Percentiles rank a stretch among this genome's conserved stretches.
These are phyloP conservation scores for Trichosporon faecale DNA, from an alignment of 1,284 basidiomycete species.

Conservation along the genomic window DNA sequence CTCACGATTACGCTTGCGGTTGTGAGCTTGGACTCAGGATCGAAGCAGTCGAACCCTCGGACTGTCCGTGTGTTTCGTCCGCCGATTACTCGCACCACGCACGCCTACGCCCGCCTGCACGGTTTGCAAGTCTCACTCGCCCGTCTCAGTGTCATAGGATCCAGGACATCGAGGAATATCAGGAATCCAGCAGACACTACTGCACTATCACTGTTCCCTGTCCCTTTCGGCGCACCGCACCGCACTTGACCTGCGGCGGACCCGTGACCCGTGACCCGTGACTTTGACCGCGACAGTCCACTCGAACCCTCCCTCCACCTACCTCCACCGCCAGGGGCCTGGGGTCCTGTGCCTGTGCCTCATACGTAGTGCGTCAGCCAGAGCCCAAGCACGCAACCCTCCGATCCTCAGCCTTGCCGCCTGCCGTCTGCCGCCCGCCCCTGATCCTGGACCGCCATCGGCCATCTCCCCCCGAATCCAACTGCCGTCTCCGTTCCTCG, in stretches of 20 bases:
- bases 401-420: background rate
- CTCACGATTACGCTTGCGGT: background rate
- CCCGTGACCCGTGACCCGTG: slow-evolving; percentile 1
- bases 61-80: slow-evolving; percentile 8
- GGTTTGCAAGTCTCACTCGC: too few species aligned
- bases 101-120: background rate
- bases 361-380: background rate
- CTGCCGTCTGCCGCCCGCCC: background rate
- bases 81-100: slow-evolving; percentile 1
- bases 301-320: background rate
- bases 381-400: background rate
- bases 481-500: background rate
- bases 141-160: background rate
- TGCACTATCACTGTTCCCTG: background rate
- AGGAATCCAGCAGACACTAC: background rate
- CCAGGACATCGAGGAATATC: background rate
- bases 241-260: background rate
- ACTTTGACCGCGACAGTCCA: background rate
- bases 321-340: background rate
- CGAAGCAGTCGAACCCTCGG: background rate
- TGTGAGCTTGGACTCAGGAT: slow-evolving; percentile 3
- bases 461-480: slow-evolving; percentile 5
- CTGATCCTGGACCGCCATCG: slow-evolving; percentile 2
- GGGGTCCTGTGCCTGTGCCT: slow-evolving; percentile 1
- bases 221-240: background rate